phyloP scores from a whole-genome alignment of 116 monocot species.

The Phalaenopsis hybrid region DNA sequence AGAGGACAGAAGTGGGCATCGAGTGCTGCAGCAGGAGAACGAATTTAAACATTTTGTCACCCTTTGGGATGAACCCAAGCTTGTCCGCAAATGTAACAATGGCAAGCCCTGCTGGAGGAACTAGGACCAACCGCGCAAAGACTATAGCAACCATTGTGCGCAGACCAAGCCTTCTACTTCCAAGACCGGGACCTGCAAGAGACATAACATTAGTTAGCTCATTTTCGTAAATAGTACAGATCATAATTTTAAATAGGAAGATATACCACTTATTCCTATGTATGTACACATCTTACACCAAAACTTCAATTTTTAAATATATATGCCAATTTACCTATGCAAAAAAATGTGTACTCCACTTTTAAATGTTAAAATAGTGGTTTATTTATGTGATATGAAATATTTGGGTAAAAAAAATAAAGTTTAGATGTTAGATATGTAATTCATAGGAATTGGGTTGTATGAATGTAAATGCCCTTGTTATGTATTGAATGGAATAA shows the following conservation, averaged over 20 bases:
- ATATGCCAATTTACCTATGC: too few relatives aligned
- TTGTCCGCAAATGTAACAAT: conserved; percentile 72
- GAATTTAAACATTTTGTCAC: conserved; percentile 83
- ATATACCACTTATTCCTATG: too few relatives aligned
- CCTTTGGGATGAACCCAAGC: conserved; percentile 60
- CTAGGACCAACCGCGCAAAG: conserved; percentile 49
- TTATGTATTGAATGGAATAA: not conserved
- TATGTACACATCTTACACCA: too few relatives aligned
- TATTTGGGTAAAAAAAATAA: too few relatives aligned
- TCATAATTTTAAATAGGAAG: not conserved
- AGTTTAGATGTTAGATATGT: too few relatives aligned
- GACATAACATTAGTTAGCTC: not conserved
- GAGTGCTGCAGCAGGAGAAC: conserved; percentile 84
- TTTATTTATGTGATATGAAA: too few relatives aligned
- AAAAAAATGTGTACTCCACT: too few relatives aligned
- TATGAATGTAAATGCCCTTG: too few relatives aligned
- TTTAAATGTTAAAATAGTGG: too few relatives aligned
- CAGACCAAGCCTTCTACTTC: conserved; percentile 59
- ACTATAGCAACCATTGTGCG: conserved; percentile 55
- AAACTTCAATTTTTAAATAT: too few relatives aligned
- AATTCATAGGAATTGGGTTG: too few relatives aligned
- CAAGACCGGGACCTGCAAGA: conserved; percentile 47
- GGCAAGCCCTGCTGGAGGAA: conserved; percentile 64
- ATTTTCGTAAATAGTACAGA: not conserved
- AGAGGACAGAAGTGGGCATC: conserved; percentile 86